Evolutionary conservation across 2,329 filamentous ascomycete genomes (phyloP), one percentile per base, ranked within the genome.

Genomic region (Nakataea oryzae): DNA sequence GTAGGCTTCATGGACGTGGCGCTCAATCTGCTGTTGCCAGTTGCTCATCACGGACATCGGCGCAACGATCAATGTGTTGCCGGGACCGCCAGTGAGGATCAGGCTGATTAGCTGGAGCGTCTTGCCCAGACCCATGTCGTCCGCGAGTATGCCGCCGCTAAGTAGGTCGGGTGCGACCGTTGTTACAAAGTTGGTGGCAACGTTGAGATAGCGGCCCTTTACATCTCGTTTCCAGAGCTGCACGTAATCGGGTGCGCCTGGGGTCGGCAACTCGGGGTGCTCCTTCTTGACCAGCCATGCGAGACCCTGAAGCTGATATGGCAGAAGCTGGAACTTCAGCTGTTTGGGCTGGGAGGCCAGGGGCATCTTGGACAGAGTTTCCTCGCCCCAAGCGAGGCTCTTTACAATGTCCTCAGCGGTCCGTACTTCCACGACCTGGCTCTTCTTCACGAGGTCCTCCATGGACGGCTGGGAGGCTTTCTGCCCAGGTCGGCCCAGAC

Each of bases 121-220:
- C 76, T 96, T 96, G 28, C 92, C 92, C 6, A 96, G 75, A 3
- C 92, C 92, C 93, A 96, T 96, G 69, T 96, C 92, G 71, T 96
- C 92, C 2, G 91, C 91, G 11, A 96, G 80, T 59, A 96, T 92
- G 34, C 92, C 92, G 24, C 92, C 92, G 59, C 86, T 90, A 8
- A 90, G 85, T 27, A 96, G 79, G 0, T 76, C 73, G 0, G 91
- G 91, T 1, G 80, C 73, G 3, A 72, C 73, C 0, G 71, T 73
- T 11, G 81, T 85, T 12, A 85, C 81, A 70, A 86, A 93, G 61
- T 86, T 86, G 0, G 86, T 93, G 63, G 87, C 90, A 66, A 90
- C 80, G 72, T 89, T 91, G 63, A 80, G 82, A 67, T 86, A 90
- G 21, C 70, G 69, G 3, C 73, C 72, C 50, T 72, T 72, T 7